Evolutionary conservation across 2,329 filamentous ascomycete genomes (phyloP), one percentile per base, ranked within the genome.

Genomic region (Chaetomiaceae sp.): DNA sequence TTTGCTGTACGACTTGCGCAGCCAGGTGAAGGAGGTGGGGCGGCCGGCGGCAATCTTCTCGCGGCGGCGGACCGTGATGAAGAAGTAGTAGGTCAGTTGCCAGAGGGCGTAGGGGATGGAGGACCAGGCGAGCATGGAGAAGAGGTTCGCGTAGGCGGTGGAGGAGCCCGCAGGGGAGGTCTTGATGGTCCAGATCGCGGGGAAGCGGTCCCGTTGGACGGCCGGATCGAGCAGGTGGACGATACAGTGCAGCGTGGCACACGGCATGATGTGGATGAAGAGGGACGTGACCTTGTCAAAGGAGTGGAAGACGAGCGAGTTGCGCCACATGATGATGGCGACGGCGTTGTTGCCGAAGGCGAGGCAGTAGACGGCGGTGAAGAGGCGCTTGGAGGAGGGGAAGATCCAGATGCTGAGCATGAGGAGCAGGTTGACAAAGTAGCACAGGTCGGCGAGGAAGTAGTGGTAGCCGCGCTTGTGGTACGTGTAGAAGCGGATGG

Each of bases 241-340:
- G 13, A 99, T 78, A 66, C 90, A 95, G 70, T 99, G 94, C 11
- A 99, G 79, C 1, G 91, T 89, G 5, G 88, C 92, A 60, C 91
- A 96, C 1, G 94, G 94, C 92, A 99, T 99, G 65, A 99, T 95
- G 70, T 99, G 94, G 62, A 99, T 96, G 73, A 99, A 99, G n/a
- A 99, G 79, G 67, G 89, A 94, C 11, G 91, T 95, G 56, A 97
- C 90, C 72, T 99, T 99, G 77, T 99, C 94, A 71, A 99, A 85
- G 66, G 90, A 95, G 75, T 99, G 94, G 70, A 99, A 99, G 42
- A 99, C 94, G 66, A 99, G 81, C 29, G 91, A 96, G 69, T 99
- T 99, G 59, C 94, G 85, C 94, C 94, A 99, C 91, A 99, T 94
- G 67, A 94, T 90, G 68, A 99, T 97, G 11, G 94, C 94, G 42